Base-by-base conservation (phyloP, 2,329 filamentous ascomycete genomes). In the Cucurbitaria berberidis region DNA sequence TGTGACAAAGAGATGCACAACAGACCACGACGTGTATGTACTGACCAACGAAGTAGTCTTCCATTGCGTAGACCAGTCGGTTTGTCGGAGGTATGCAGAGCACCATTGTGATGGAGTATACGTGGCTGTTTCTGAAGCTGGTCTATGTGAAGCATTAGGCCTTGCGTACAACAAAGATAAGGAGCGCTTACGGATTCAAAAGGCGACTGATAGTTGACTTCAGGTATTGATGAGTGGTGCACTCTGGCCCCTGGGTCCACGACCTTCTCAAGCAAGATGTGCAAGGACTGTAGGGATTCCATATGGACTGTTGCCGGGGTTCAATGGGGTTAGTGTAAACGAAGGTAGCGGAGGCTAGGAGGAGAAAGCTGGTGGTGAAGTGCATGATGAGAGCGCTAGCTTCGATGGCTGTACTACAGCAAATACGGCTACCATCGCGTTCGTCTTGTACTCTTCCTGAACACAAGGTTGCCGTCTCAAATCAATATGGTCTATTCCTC, bases 171-270 rank as follows among this genome's bases (percentile, higher is more conserved):
- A 34, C 10, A 4, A n/a, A 8, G 16, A 6, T 5, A 34, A 34
- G 4, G 30, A 8, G 10, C 8, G n/a, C 56, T 27, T 55, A 62
- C 56, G 59, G 59, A 26, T 57, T 62, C 13, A 45, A 22, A 11
- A 62, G 38, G 11, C 57, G 47, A 22, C 59, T 59, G 3, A 60
- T 46, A 3, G 49, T 60, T 16, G 51, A 45, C 19, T 32, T 22
- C 13, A 62, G 21, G n/a, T 11, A 27, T 8, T 29, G 13, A 42
- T 62, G 35, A 2, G 53, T 58, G 1, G 34, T 56, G 49, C 59
- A 62, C 45, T 62, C 59, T 29, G 59, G 45, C 15, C 59, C 59
- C 26, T 60, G 53, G 4, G 59, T 53, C 59, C 59, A 62, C 22
- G 29, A 45, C 26, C 53, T 57, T 35, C 48, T 51, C 27, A 62